A percentile compares a stretch with the other conserved stretches of the same genome.
Conservation (phyloP, 495 filamentous ascomycete genomes). For the Hypoxylon perforatum region DNA sequence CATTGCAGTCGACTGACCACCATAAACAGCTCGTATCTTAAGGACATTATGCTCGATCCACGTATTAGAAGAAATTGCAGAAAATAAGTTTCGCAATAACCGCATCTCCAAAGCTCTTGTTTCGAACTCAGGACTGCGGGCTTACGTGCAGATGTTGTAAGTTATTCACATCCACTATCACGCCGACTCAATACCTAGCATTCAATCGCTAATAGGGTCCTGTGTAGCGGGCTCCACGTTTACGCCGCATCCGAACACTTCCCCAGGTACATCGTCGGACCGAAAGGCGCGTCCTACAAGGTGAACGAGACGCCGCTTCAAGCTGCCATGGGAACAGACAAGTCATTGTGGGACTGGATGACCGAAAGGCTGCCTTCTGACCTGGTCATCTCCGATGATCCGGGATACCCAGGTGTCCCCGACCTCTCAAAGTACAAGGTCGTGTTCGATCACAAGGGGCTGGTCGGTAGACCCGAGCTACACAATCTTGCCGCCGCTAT, state of each 20-base stretch:
- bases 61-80: background rate
- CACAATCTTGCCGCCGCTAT: constrained; percentile 43
- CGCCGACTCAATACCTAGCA: too few species aligned
- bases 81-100: background rate
- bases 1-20: too few species aligned
- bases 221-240: constrained; percentile 26
- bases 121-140: constrained; percentile 40
- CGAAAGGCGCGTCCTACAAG: constrained; percentile 34
- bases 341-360: constrained; percentile 26
- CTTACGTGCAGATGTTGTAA: constrained; percentile 42
- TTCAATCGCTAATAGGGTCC: background rate
- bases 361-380: background rate
- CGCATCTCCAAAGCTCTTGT: constrained; percentile 37
- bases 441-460: too few species aligned
- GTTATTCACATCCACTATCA: background rate
- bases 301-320: constrained; percentile 42
- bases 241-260: constrained; percentile 46
- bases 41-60: background rate
- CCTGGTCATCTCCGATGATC: background rate
- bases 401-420: background rate
- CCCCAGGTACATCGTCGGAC: constrained; percentile 29
- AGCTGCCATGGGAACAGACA: constrained; percentile 36
- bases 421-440: background rate
- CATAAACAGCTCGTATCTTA: background rate
- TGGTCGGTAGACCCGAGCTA: constrained; percentile 40